These are phyloP conservation scores for Pyrus communis DNA, from an alignment of 306 rosid species.

Conservation along the genomic window DNA sequence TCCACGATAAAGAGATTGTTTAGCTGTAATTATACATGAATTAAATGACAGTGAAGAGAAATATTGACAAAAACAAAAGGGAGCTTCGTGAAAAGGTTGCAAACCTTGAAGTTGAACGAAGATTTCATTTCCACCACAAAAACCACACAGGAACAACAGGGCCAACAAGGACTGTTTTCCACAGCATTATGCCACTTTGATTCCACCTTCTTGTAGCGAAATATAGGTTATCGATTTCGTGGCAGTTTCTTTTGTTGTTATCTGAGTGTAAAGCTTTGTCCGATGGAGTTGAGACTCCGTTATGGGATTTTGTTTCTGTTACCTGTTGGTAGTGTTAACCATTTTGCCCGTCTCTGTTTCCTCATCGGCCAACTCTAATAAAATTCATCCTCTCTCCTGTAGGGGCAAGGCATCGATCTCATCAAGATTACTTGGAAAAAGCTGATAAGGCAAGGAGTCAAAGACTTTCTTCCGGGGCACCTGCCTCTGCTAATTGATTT, in stretches of 20 bases:
- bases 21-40: conserved; percentile 4
- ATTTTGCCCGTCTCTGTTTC: neutral
- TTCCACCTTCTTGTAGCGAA: neutral
- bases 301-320: neutral
- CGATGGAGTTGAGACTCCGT: neutral
- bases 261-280: neutral
- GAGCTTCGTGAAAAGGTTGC: conserved; percentile 1
- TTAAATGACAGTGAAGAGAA: neutral
- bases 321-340: neutral
- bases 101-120: neutral
- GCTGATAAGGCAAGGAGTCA: conserved; percentile 95
- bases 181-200: neutral
- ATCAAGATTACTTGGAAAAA: conserved; percentile 87
- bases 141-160: neutral
- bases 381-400: conserved; percentile 16
- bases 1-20: conserved; percentile 17
- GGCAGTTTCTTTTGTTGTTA: neutral
- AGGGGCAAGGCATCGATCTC: conserved; percentile 84
- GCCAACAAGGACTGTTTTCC: neutral
- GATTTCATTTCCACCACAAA: neutral
- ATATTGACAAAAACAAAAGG: neutral
- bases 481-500: conserved; percentile 60
- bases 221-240: neutral
- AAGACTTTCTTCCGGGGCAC: conserved; percentile 62
- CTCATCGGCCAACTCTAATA: conserved; percentile 1